A percentile compares a stretch with the other conserved stretches of the same genome.
phyloP scores from a whole-genome alignment of 1,284 basidiomycete genomes.

The Athelia sp. region DNA sequence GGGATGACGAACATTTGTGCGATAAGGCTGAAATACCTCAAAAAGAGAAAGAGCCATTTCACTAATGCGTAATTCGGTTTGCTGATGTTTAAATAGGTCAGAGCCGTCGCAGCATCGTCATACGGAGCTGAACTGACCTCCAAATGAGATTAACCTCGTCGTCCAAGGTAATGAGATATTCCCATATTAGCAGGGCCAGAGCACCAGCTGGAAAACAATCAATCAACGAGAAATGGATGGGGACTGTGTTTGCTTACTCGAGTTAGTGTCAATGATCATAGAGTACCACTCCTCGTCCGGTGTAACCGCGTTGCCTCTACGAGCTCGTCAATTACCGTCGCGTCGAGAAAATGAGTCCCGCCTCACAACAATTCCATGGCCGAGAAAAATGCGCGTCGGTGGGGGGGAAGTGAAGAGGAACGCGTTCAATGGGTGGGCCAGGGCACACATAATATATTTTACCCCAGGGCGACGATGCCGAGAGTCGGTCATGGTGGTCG shows the following conservation, averaged over 20 bases:
- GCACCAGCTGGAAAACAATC: background rate
- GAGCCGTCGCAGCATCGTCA: background rate
- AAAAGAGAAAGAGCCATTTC: slow-evolving; percentile 2
- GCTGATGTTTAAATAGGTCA: background rate
- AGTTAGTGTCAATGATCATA: background rate
- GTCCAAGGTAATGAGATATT: background rate
- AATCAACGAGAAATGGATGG: background rate
- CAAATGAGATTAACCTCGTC: slow-evolving; percentile 3
- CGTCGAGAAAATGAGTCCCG: too few relatives aligned
- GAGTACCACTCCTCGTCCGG: background rate
- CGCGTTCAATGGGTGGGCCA: too few relatives aligned
- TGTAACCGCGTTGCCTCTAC: too few relatives aligned
- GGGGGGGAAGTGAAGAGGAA: too few relatives aligned
- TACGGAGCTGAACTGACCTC: background rate
- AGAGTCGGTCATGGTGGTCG: too few relatives aligned
- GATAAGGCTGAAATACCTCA: background rate
- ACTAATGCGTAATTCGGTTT: background rate
- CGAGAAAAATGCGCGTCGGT: too few relatives aligned
- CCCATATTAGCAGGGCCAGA: background rate
- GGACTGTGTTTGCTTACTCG: background rate
- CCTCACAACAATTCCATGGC: too few relatives aligned
- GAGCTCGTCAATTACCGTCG: too few relatives aligned
- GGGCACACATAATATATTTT: too few relatives aligned
- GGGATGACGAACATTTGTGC: background rate
- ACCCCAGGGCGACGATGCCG: too few relatives aligned